Evolutionary conservation across 139 green algal genomes (phyloP).

Genomic region (Raphidocelis subcapitata): DNA sequence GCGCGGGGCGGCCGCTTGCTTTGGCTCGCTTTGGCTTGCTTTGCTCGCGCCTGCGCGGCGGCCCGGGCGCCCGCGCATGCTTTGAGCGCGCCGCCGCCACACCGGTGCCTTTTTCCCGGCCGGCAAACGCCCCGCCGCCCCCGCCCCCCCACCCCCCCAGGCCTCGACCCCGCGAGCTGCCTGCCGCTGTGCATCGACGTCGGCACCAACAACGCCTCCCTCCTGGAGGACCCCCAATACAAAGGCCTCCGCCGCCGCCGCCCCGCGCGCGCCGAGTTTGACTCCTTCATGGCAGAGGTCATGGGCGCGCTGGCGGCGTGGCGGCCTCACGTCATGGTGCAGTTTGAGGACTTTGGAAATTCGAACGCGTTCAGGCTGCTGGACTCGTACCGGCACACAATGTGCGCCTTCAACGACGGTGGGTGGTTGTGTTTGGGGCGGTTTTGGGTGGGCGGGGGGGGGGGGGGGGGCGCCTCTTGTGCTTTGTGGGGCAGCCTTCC

Average conservation of each 20-base stretch:
- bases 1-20: too few relatives aligned
- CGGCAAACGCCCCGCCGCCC: too few relatives aligned
- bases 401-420: conserved; percentile 87
- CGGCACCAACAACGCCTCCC: conserved; percentile 65
- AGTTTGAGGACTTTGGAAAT: conserved; percentile 81
- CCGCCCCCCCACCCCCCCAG: too few relatives aligned
- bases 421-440: neutral
- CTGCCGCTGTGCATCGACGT: conserved; percentile 90
- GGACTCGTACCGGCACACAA: conserved; percentile 41
- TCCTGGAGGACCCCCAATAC: conserved; percentile 78
- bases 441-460: too few relatives aligned
- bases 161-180: conserved; percentile 38
- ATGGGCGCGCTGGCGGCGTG: conserved; percentile 48
- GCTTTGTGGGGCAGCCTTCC: too few relatives aligned
- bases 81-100: conserved; percentile 32
- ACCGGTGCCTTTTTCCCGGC: conserved; percentile 81
- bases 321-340: conserved; percentile 67
- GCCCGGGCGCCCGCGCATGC: too few relatives aligned
- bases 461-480: too few relatives aligned
- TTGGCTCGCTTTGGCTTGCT: neutral
- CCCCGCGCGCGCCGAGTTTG: conserved; percentile 41
- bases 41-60: neutral
- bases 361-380: conserved; percentile 67
- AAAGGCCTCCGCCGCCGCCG: conserved; percentile 45
- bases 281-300: conserved; percentile 65